Evolutionary conservation across 176 grass and related monocot genomes (phyloP).

Genomic region (Luzula sylvatica): DNA sequence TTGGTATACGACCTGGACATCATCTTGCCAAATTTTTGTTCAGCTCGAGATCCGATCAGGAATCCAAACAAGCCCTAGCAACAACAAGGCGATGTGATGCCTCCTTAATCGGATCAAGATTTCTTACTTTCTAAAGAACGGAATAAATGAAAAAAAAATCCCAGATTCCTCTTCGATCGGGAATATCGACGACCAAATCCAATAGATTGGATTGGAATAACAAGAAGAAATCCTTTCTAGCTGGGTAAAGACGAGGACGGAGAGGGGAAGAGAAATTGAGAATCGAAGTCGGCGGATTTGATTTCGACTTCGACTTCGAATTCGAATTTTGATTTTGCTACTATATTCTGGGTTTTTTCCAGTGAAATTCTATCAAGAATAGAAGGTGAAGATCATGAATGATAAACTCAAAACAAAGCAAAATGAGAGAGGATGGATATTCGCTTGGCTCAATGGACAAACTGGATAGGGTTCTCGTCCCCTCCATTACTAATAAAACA

Average conservation of each 20-base stretch:
- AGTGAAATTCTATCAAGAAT: too few relatives aligned
- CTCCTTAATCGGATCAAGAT: constrained; percentile 9
- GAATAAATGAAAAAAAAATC: neutral
- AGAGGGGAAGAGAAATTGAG: neutral
- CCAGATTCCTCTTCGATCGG: constrained; percentile 1
- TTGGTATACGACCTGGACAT: constrained; percentile 95
- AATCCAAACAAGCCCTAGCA: neutral
- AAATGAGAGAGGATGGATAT: constrained; percentile 16
- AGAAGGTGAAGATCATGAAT: too few relatives aligned
- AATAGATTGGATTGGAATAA: constrained; percentile 2
- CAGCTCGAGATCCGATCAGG: constrained; percentile 8
- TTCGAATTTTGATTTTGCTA: too few relatives aligned
- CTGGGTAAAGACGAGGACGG: constrained; percentile 12
- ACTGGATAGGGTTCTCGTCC: constrained; percentile 9
- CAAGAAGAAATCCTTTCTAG: constrained; percentile 7
- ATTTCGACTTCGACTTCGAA: neutral
- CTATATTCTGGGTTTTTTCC: too few relatives aligned
- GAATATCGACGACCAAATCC: neutral
- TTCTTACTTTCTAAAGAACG: neutral
- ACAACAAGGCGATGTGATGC: neutral
- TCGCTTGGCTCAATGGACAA: neutral
- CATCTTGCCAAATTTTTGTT: constrained; percentile 27
- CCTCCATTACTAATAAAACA: neutral
- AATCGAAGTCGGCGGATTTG: constrained; percentile 6
- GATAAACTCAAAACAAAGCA: constrained; percentile 1